A percentile compares a stretch with the other conserved stretches of the same genome.
Conservation (phyloP, 768 basidiomycete genomes). For the Clavulina sp. region DNA sequence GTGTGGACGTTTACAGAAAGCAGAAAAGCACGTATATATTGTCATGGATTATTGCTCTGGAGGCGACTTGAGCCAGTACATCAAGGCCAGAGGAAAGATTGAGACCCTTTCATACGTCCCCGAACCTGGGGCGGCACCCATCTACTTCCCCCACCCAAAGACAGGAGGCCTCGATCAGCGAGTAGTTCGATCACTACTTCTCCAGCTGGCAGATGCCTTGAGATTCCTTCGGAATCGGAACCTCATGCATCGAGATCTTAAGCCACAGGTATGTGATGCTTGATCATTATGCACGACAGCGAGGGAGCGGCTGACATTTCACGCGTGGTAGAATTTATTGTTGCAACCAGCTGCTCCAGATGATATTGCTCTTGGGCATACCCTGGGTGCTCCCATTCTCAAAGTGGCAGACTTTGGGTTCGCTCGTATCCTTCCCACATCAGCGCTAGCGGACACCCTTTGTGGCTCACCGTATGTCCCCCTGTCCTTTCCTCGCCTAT, state of each 20-base stretch:
- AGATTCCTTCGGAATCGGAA: constrained; percentile 80
- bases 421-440: constrained; percentile 76
- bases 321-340: constrained; percentile 53
- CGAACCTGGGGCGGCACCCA: constrained; percentile 43
- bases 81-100: constrained; percentile 91
- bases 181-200: constrained; percentile 78
- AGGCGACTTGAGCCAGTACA: constrained; percentile 89
- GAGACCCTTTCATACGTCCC: constrained; percentile 75
- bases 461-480: constrained; percentile 84
- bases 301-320: neutral
- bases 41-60: constrained; percentile 97
- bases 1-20: constrained; percentile 21
- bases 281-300: neutral
- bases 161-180: constrained; percentile 81
- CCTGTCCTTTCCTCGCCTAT: neutral
- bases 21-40: constrained; percentile 46
- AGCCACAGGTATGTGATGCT: constrained; percentile 50
- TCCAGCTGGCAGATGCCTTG: constrained; percentile 73
- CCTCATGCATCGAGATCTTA: constrained; percentile 92
- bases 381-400: constrained; percentile 80
- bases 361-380: constrained; percentile 76
- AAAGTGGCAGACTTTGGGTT: constrained; percentile 99
- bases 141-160: constrained; percentile 82
- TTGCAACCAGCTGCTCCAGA: constrained; percentile 64
- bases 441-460: constrained; percentile 92